phyloP scores from a whole-genome alignment of 768 basidiomycete genomes.

The Amanita brunnescens region DNA sequence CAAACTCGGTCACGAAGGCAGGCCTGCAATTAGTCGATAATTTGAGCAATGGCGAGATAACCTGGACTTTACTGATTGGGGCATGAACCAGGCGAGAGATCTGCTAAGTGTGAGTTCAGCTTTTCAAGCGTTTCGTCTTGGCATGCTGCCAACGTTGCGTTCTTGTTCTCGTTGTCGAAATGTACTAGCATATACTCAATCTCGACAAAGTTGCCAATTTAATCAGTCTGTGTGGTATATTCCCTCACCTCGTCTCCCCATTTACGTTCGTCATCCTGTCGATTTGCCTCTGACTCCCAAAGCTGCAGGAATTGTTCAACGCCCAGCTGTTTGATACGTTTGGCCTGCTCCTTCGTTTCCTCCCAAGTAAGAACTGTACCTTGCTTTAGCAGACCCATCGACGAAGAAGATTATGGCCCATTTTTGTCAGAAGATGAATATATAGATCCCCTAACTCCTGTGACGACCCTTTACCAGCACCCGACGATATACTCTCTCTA shows the following conservation, averaged over 20 bases:
- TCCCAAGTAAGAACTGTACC: conserved; percentile 5
- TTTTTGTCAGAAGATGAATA: not conserved
- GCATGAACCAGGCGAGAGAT: not conserved
- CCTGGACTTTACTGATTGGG: not conserved
- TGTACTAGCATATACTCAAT: conserved; percentile 8
- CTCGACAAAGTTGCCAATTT: not conserved
- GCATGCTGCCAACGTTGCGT: conserved; percentile 1
- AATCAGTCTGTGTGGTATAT: not conserved
- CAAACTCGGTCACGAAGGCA: not conserved
- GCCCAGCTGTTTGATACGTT: conserved; percentile 1
- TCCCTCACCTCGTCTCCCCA: conserved; percentile 9
- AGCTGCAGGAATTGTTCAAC: conserved; percentile 6
- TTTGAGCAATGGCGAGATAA: not conserved
- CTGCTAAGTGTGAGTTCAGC: not conserved
- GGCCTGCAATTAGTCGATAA: not conserved
- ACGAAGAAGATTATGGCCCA: no score
- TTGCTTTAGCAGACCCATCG: conserved; percentile 4
- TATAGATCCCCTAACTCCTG: no score
- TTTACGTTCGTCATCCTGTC: not conserved
- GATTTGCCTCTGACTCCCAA: not conserved
- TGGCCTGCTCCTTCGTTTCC: conserved; percentile 2
- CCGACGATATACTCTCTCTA: no score
- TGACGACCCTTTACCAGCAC: no score
- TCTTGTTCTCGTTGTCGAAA: conserved; percentile 1
- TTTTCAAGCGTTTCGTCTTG: conserved; percentile 3